Evolutionary conservation across 352 stramenopile genomes (phyloP).

Genomic region (Phytophthora kernoviae): DNA sequence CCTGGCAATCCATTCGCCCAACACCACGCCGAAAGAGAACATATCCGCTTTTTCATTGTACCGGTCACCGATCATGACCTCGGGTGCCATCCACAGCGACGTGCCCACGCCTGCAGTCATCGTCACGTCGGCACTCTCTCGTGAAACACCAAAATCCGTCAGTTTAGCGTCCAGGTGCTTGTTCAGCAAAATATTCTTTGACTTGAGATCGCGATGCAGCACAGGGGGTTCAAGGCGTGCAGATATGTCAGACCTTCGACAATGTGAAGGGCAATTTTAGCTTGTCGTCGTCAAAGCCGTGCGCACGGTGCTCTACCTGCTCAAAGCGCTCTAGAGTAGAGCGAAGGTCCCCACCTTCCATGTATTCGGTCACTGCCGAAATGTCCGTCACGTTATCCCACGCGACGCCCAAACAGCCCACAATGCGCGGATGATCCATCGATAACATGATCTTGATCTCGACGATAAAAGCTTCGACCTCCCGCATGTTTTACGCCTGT

Average conservation of each 20-base stretch:
- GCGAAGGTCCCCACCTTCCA: conserved; percentile 51
- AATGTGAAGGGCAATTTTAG: conserved; percentile 45
- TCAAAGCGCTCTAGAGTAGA: conserved; percentile 41
- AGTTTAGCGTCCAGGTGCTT: conserved; percentile 37
- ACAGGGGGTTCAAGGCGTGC: conserved; percentile 42
- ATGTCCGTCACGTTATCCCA: conserved; percentile 49
- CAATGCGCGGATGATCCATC: conserved; percentile 46
- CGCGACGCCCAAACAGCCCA: conserved; percentile 47
- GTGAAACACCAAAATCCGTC: conserved; percentile 54
- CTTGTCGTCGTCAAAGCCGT: conserved; percentile 43
- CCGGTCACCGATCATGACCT: conserved; percentile 51
- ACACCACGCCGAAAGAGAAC: conserved; percentile 53
- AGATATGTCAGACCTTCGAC: conserved; percentile 45
- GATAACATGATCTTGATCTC: conserved; percentile 49
- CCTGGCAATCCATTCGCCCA: conserved; percentile 39
- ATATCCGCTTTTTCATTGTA: conserved; percentile 52
- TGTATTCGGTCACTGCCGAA: conserved; percentile 42
- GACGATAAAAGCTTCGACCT: conserved; percentile 48
- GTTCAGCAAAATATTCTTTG: conserved; percentile 46
- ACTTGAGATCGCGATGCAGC: conserved; percentile 45
- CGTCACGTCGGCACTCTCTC: conserved; percentile 41
- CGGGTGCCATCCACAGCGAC: conserved; percentile 47
- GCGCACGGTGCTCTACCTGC: conserved; percentile 30
- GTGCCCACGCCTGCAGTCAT: conserved; percentile 54
- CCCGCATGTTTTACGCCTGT: conserved; percentile 49